These are phyloP conservation scores for Euryodendron excelsum DNA, from an alignment of 148 eudicot genomes.

Conservation along the genomic window DNA sequence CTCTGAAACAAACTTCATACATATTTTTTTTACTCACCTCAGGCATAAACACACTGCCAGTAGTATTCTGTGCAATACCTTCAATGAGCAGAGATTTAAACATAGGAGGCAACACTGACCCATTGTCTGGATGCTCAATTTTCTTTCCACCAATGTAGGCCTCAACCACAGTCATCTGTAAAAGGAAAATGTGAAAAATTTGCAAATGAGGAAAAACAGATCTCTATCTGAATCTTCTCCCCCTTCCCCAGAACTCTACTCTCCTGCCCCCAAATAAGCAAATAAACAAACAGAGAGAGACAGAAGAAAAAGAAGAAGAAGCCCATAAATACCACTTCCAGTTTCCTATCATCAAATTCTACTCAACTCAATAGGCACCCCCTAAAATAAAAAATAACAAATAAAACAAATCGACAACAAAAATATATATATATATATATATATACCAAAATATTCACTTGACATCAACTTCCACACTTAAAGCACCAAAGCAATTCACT, in stretches of 20 bases:
- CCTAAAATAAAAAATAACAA: background rate
- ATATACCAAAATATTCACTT: no score
- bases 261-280: no score
- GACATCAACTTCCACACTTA: no score
- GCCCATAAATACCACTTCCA: background rate
- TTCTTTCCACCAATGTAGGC: constrained; percentile 66
- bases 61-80: constrained; percentile 85
- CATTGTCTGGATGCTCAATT: constrained; percentile 51
- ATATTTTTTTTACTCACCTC: constrained; percentile 48
- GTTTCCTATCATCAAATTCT: background rate
- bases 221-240: background rate
- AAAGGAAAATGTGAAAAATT: constrained; percentile 3
- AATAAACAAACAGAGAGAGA: background rate
- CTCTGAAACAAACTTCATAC: background rate
- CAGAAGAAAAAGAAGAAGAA: background rate
- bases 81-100: constrained; percentile 61
- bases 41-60: constrained; percentile 83
- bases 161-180: constrained; percentile 96
- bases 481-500: no score
- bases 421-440: background rate
- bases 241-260: background rate
- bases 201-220: no score
- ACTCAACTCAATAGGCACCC: background rate
- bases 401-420: background rate
- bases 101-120: constrained; percentile 44